phyloP scores from a whole-genome alignment of 331 rosid genomes.

The Saraca asoca region DNA sequence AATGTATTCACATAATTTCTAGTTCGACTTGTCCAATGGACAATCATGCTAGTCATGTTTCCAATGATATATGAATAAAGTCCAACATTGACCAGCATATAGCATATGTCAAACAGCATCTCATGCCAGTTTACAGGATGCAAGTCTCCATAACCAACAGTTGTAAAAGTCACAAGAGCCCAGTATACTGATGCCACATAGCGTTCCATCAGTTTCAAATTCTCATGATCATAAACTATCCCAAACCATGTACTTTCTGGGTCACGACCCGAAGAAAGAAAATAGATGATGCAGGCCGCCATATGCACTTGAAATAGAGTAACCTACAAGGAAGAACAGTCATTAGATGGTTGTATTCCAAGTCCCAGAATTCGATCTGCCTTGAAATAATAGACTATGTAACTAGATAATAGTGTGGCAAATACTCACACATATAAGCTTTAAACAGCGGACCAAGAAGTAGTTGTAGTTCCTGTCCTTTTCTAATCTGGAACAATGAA shows the following conservation, averaged over 20 bases:
- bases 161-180: conserved; percentile 63
- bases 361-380: no score
- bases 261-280: no score
- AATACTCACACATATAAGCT: conserved; percentile 78
- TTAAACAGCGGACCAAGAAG: conserved; percentile 97
- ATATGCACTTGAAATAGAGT: no score
- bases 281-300: no score
- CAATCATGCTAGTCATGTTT: conserved; percentile 74
- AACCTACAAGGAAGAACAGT: no score
- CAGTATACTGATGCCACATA: conserved; percentile 70
- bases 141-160: conserved; percentile 72
- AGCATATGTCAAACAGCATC: conserved; percentile 52
- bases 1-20: conserved; percentile 55
- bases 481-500: conserved; percentile 59
- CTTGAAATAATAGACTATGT: no score
- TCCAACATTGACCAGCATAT: conserved; percentile 54
- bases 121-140: conserved; percentile 64
- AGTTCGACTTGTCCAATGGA: conserved; percentile 59
- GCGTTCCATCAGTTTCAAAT: background rate
- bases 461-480: conserved; percentile 85
- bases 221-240: no score
- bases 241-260: no score
- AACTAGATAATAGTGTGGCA: no score
- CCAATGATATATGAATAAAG: conserved; percentile 58
- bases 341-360: no score